Percentiles rank a stretch among this genome's conserved stretches.
phyloP scores from a whole-genome alignment of 352 stramenopile genomes.

The Phytophthora citricola region DNA sequence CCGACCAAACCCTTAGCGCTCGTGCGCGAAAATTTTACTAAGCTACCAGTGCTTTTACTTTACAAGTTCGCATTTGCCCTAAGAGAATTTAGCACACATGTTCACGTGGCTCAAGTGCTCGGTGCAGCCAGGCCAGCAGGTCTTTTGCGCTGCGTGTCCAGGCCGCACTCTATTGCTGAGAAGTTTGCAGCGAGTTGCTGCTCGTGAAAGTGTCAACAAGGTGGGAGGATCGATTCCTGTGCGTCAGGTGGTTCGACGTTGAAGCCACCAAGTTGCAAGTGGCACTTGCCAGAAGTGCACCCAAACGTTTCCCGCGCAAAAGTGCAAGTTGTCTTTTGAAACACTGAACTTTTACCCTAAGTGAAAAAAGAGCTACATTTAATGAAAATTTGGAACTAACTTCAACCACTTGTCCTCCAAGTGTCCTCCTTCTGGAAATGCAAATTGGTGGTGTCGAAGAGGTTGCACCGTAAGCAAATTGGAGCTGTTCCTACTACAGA shows the following conservation, averaged over 20 bases:
- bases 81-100: neutral
- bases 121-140: slow-evolving; percentile 16
- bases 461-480: neutral
- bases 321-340: slow-evolving; percentile 6
- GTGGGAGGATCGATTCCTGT: too few species aligned
- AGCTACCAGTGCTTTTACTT: neutral
- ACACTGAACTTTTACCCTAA: neutral
- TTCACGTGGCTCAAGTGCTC: slow-evolving; percentile 22
- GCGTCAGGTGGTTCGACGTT: too few species aligned
- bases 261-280: too few species aligned
- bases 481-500: too few species aligned
- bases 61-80: neutral
- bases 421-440: neutral
- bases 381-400: slow-evolving; percentile 1
- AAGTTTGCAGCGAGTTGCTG: slow-evolving; percentile 1
- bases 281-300: neutral
- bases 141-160: slow-evolving; percentile 2
- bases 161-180: slow-evolving; percentile 7
- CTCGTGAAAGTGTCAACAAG: slow-evolving; percentile 5
- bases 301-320: slow-evolving; percentile 8
- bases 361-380: neutral
- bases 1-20: neutral
- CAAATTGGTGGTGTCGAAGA: neutral
- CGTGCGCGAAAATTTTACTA: neutral
- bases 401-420: slow-evolving; percentile 18